A percentile compares a stretch with the other conserved stretches of the same genome.
Evolutionary conservation across 371 early-diverging fungal genomes (phyloP).

Genomic region (Syncephalastrum sp.): DNA sequence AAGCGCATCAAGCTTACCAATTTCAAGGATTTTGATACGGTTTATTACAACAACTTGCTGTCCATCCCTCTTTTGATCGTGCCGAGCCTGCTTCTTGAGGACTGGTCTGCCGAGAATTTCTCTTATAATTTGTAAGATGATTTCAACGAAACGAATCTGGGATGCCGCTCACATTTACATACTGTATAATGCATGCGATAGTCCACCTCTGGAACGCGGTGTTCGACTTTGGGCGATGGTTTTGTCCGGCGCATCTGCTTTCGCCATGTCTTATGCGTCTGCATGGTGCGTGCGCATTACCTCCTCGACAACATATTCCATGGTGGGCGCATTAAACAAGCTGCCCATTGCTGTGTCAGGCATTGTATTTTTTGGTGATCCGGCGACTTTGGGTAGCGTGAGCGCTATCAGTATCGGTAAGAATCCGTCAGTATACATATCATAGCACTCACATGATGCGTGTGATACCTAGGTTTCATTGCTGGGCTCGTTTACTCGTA

Average conservation of each 20-base stretch:
- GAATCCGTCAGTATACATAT: constrained; percentile 12
- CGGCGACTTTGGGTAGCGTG: constrained; percentile 78
- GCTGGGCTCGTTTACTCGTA: constrained; percentile 88
- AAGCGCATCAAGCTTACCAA: constrained; percentile 79
- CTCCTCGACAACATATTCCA: constrained; percentile 95
- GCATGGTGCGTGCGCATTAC: constrained; percentile 96
- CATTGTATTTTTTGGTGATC: constrained; percentile 93
- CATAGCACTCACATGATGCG: background rate
- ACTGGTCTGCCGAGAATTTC: constrained; percentile 60
- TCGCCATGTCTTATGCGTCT: constrained; percentile 90
- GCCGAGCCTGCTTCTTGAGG: constrained; percentile 80
- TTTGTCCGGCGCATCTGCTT: constrained; percentile 84
- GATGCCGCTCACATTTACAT: background rate
- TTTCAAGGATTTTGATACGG: constrained; percentile 95
- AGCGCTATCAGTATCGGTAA: constrained; percentile 73
- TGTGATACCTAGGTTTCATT: constrained; percentile 53
- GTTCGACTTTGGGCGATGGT: constrained; percentile 69
- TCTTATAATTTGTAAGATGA: constrained; percentile 57
- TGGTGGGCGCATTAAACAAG: constrained; percentile 99
- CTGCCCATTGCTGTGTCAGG: constrained; percentile 95
- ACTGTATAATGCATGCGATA: constrained; percentile 12
- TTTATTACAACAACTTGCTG: constrained; percentile 95
- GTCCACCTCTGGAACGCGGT: constrained; percentile 47
- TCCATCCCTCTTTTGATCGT: constrained; percentile 84
- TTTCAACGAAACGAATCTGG: background rate